Conservation (phyloP, 208 protist genomes). For the Leishmania guyanensis region DNA sequence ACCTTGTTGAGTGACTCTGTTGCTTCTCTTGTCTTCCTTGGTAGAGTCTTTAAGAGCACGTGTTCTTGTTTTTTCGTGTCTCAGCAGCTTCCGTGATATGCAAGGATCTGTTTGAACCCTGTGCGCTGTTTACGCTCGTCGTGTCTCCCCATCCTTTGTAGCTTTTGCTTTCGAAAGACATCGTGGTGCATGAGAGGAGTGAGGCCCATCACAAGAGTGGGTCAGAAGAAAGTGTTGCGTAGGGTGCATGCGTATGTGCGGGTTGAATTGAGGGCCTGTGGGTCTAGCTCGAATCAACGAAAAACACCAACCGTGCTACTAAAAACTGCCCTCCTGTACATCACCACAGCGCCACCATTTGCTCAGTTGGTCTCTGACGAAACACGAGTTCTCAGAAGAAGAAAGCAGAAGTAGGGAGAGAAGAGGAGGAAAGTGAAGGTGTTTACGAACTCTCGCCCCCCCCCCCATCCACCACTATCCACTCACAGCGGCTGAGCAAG, state of each 20-base stretch:
- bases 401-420: neutral
- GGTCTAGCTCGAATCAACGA: neutral
- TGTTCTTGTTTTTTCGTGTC: neutral
- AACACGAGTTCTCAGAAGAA: neutral
- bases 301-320: neutral
- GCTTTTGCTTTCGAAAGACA: neutral
- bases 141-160: neutral
- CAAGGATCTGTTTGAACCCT: neutral
- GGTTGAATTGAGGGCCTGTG: neutral
- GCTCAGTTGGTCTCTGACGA: neutral
- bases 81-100: neutral
- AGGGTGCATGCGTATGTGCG: neutral
- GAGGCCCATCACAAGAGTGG: neutral
- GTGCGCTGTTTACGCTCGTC: neutral
- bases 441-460: neutral
- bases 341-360: neutral
- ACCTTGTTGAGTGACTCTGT: neutral
- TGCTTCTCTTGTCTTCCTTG: neutral
- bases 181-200: neutral
- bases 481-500: neutral
- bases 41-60: neutral
- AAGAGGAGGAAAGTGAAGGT: neutral
- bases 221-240: neutral
- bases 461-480: neutral
- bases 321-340: neutral